Percentiles rank a stretch among this genome's conserved stretches.
These are phyloP conservation scores for Stevia rebaudiana DNA, from an alignment of 140 eudicot species.

Conservation along the genomic window DNA sequence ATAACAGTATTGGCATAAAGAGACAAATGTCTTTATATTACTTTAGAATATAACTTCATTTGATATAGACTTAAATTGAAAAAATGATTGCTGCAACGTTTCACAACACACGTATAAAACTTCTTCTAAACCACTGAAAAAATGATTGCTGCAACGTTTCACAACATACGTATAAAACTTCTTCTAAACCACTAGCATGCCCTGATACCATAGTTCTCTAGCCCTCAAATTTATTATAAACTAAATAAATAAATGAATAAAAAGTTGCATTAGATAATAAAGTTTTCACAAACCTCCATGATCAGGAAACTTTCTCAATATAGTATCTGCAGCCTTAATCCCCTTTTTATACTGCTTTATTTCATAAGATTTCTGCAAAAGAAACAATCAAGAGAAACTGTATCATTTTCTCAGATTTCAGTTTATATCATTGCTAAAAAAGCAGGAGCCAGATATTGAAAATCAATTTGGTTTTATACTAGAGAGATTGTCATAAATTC, in stretches of 20 bases:
- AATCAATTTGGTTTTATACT: conserved; percentile 4
- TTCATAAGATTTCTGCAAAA: conserved; percentile 91
- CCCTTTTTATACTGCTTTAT: conserved; percentile 98
- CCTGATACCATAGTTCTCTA: not conserved
- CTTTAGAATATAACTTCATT: not conserved
- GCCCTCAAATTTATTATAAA: not conserved
- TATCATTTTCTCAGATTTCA: conserved; percentile 10
- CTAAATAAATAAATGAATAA: no score
- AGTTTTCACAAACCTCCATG: conserved; percentile 88
- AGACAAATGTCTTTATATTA: not conserved
- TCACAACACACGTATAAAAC: not conserved
- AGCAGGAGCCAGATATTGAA: not conserved
- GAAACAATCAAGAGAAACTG: conserved; percentile 10
- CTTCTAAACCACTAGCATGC: not conserved
- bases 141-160: not conserved
- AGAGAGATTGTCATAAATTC: not conserved
- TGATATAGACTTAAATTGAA: not conserved
- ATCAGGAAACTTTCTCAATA: conserved; percentile 86
- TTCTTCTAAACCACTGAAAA: not conserved
- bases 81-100: not conserved
- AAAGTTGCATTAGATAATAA: not conserved
- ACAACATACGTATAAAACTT: not conserved
- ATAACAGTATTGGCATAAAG: not conserved
- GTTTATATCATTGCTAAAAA: no score
- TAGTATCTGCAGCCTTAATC: conserved; percentile 93